These are phyloP conservation scores for Diaporthe caulivora DNA, from an alignment of 2,329 filamentous ascomycete species.

Conservation along the genomic window DNA sequence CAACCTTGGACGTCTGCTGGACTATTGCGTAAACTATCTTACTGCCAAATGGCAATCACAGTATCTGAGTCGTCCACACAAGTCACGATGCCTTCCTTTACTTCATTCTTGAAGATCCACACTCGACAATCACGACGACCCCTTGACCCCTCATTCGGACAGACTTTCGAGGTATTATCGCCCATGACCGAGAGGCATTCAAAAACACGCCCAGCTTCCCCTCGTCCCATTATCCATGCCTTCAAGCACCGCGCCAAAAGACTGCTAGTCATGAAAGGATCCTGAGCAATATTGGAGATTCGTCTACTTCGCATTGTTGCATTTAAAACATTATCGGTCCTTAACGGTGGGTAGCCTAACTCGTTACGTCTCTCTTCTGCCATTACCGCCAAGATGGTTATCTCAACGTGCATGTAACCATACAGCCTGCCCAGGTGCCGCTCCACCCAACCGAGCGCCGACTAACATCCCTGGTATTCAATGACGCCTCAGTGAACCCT, in stretches of 20 bases:
- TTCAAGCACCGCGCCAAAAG: neutral
- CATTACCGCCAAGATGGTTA: neutral
- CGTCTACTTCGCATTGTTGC: neutral
- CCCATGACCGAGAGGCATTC: neutral
- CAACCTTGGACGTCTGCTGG: neutral
- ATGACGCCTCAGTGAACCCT: neutral
- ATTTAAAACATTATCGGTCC: neutral
- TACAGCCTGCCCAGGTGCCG: neutral
- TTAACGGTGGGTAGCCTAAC: too few species aligned
- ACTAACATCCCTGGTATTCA: too few species aligned
- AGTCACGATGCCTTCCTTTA: conserved; percentile 30
- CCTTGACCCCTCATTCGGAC: neutral
- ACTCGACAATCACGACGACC: neutral
- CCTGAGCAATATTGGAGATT: too few species aligned
- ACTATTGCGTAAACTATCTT: neutral
- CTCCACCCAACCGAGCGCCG: neutral
- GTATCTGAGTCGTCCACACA: neutral
- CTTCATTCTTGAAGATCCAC: neutral
- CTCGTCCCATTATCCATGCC: too few species aligned
- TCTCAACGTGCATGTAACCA: too few species aligned
- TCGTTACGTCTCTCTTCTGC: neutral
- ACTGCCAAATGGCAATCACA: neutral
- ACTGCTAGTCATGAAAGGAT: neutral
- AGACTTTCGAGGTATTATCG: neutral
- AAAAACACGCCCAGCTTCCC: neutral